These are phyloP conservation scores for Plenodomus lindquistii DNA, from an alignment of 2,329 filamentous ascomycete species.

Conservation along the genomic window DNA sequence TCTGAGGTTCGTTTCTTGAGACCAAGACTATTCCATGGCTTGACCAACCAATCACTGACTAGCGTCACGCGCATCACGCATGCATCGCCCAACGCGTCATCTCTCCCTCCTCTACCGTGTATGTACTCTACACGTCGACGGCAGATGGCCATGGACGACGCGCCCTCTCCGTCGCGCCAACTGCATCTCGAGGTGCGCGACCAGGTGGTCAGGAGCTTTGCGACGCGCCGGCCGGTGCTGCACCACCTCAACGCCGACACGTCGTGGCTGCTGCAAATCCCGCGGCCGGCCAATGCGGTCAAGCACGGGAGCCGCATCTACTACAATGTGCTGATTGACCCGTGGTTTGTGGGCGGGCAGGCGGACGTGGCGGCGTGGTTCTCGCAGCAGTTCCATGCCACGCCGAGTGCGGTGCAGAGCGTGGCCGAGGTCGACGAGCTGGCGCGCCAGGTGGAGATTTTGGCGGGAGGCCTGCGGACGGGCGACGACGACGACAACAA, in stretches of 20 bases:
- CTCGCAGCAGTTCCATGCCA: constrained; percentile 66
- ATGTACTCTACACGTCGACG: not conserved
- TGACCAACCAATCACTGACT: not conserved
- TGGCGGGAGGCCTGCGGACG: constrained; percentile 36
- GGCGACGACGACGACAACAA: too few species aligned
- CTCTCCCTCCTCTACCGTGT: not conserved
- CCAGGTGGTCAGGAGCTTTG: constrained; percentile 45
- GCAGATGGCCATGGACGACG: constrained; percentile 34
- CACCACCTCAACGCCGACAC: constrained; percentile 70
- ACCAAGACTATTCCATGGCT: too few species aligned
- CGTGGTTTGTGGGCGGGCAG: constrained; percentile 66
- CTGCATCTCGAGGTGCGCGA: constrained; percentile 50
- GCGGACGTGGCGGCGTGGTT: constrained; percentile 68
- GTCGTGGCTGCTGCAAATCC: constrained; percentile 68
- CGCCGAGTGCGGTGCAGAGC: constrained; percentile 57
- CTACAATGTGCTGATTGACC: constrained; percentile 68
- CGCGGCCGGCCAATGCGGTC: constrained; percentile 53
- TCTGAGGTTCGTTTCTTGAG: too few species aligned
- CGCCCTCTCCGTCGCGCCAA: constrained; percentile 45
- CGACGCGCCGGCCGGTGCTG: constrained; percentile 57
- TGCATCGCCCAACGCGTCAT: not conserved
- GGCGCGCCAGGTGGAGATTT: constrained; percentile 55
- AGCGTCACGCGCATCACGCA: not conserved
- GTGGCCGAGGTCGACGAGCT: constrained; percentile 60
- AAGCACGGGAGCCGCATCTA: constrained; percentile 54